Conservation (phyloP, 108 stramenopile genomes). For the Nitzschia sp. region DNA sequence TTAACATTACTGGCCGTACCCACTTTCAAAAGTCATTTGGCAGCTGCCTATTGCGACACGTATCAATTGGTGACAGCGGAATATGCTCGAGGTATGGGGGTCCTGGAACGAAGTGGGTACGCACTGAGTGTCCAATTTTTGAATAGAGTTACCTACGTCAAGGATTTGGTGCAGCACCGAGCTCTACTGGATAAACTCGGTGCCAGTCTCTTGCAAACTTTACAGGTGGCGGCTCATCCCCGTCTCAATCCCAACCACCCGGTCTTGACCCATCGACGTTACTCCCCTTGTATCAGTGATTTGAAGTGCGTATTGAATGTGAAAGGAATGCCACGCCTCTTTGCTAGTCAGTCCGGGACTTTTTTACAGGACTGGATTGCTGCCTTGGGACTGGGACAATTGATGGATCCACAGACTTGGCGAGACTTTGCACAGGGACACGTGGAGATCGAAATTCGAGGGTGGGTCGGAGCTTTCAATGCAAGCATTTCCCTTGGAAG, state of each 20-base stretch:
- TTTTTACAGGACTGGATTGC: constrained; percentile 68
- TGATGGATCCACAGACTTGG: constrained; percentile 83
- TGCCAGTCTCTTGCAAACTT: constrained; percentile 59
- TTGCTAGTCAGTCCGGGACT: constrained; percentile 42
- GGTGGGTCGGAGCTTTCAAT: constrained; percentile 95
- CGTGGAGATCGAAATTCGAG: constrained; percentile 78
- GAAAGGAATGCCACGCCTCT: constrained; percentile 84
- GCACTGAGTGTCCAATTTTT: constrained; percentile 90
- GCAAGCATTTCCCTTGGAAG: constrained; percentile 78
- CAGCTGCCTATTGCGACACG: constrained; percentile 89
- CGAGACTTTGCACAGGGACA: constrained; percentile 67
- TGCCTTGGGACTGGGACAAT: constrained; percentile 69
- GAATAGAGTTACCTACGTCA: constrained; percentile 91
- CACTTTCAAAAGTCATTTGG: constrained; percentile 89
- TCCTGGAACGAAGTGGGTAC: constrained; percentile 80
- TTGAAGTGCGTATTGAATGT: constrained; percentile 94
- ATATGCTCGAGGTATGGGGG: constrained; percentile 86
- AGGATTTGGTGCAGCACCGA: constrained; percentile 65
- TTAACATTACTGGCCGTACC: constrained; percentile 90
- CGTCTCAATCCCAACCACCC: constrained; percentile 69
- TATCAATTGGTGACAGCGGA: constrained; percentile 76
- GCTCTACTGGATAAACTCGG: constrained; percentile 72
- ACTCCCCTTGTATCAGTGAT: constrained; percentile 88
- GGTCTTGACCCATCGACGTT: constrained; percentile 82
- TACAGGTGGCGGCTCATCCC: constrained; percentile 47